Conservation (phyloP, 2,329 filamentous ascomycete genomes). For the Phyllosticta citrichinensis region DNA sequence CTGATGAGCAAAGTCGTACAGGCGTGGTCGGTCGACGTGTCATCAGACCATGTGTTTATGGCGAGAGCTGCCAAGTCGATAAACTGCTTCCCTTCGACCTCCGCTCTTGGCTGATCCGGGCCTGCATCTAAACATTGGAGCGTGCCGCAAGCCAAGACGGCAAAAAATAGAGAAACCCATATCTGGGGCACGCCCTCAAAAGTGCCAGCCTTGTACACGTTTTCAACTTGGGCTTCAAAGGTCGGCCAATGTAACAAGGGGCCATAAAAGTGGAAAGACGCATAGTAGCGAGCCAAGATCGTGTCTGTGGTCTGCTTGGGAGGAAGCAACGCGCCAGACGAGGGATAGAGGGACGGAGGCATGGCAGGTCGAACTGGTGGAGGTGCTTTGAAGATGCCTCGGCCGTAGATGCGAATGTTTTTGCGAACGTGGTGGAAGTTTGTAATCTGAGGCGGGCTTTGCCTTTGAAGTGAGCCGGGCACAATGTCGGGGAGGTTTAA, state of each 20-base stretch:
- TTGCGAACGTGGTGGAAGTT: conserved; percentile 62
- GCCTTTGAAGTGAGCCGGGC: conserved; percentile 34
- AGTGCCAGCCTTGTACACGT: conserved; percentile 58
- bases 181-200: conserved; percentile 52
- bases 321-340: conserved; percentile 53
- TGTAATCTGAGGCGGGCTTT: conserved; percentile 48
- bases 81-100: conserved; percentile 51
- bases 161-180: conserved; percentile 74
- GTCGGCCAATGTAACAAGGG: conserved; percentile 84
- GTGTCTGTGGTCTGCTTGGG: conserved; percentile 59
- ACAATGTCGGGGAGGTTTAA: conserved; percentile 23
- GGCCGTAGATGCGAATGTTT: conserved; percentile 63
- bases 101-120: conserved; percentile 44
- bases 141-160: conserved; percentile 71
- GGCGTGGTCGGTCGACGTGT: conserved; percentile 65
- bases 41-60: conserved; percentile 74
- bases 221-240: conserved; percentile 66
- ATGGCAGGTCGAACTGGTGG: conserved; percentile 52
- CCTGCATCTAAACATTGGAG: conserved; percentile 56
- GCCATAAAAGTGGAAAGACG: conserved; percentile 66
- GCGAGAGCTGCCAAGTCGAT: conserved; percentile 60
- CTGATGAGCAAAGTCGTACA: conserved; percentile 63
- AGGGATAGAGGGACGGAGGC: conserved; percentile 32
- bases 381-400: conserved; percentile 72
- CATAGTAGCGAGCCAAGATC: conserved; percentile 65